Conservation (phyloP, 306 rosid genomes). For the Sicyos baderoa region DNA sequence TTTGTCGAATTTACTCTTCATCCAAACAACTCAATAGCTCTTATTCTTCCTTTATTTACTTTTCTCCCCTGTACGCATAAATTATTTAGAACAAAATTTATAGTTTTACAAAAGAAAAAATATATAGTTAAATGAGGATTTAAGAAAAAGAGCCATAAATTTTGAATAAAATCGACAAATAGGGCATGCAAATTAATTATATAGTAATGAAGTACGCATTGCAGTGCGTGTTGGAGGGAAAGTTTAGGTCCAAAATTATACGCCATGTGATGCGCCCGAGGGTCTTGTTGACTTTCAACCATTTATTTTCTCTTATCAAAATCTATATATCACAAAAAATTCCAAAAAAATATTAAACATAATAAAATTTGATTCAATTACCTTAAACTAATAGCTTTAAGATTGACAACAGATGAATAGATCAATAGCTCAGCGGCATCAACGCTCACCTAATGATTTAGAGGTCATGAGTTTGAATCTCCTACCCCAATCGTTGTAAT, state of each 20-base stretch:
- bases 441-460: no score
- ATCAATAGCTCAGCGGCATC: no score
- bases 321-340: background rate
- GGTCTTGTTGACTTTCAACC: constrained; percentile 12
- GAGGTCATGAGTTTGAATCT: no score
- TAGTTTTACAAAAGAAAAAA: background rate
- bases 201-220: background rate
- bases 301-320: background rate
- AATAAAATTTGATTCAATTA: no score
- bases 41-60: no score
- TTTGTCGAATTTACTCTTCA: no score
- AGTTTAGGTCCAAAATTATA: constrained; percentile 17
- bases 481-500: no score
- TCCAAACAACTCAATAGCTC: no score
- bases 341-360: no score
- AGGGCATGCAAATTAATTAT: background rate
- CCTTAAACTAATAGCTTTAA: no score
- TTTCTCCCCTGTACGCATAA: no score
- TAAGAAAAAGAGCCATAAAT: background rate
- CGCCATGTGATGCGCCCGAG: constrained; percentile 25
- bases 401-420: no score
- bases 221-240: constrained; percentile 18
- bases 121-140: background rate
- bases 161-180: background rate
- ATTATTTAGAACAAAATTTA: background rate